A percentile compares a stretch with the other conserved stretches of the same genome.
These are phyloP conservation scores for Phellopilus nigrolimitatus DNA, from an alignment of 1,284 basidiomycete species.

Conservation along the genomic window DNA sequence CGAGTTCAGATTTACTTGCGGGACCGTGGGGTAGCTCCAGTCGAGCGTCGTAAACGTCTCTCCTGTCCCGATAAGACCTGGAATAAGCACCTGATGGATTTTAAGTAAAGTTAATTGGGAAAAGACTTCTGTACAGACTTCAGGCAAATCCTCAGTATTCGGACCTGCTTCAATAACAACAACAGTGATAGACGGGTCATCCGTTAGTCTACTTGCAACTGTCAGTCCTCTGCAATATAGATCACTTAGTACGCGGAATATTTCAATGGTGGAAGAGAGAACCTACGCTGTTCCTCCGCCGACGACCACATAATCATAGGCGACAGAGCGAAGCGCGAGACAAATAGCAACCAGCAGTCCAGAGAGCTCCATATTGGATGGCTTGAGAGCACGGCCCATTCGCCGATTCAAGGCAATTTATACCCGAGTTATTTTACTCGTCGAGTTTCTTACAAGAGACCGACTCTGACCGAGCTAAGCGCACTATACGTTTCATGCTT, in stretches of 20 bases:
- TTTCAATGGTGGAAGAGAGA: not conserved
- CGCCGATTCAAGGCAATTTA: not conserved
- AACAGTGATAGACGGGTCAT: conserved; percentile 12
- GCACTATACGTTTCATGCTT: too few species aligned
- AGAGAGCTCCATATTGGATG: not conserved
- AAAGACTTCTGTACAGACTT: conserved; percentile 3
- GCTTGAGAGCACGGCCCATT: not conserved
- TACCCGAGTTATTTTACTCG: not conserved
- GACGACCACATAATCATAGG: conserved; percentile 19
- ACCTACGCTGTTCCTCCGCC: conserved; percentile 21
- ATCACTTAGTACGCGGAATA: too few species aligned
- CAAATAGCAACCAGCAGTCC: not conserved
- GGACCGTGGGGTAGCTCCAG: conserved; percentile 19
- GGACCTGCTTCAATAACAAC: conserved; percentile 21
- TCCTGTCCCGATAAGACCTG: conserved; percentile 17
- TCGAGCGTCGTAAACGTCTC: conserved; percentile 8
- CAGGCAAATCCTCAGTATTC: conserved; percentile 18
- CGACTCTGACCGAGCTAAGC: too few species aligned
- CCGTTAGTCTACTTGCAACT: conserved; percentile 18
- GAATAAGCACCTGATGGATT: conserved; percentile 19
- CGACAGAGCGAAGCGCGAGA: not conserved
- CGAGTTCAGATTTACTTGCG: conserved; percentile 17
- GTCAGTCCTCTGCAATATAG: conserved; percentile 18
- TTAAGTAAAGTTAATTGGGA: not conserved
- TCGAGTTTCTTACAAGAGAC: too few species aligned